Base-by-base conservation (phyloP, 176 grass and related monocot genomes). In the Aechmea fasciata region DNA sequence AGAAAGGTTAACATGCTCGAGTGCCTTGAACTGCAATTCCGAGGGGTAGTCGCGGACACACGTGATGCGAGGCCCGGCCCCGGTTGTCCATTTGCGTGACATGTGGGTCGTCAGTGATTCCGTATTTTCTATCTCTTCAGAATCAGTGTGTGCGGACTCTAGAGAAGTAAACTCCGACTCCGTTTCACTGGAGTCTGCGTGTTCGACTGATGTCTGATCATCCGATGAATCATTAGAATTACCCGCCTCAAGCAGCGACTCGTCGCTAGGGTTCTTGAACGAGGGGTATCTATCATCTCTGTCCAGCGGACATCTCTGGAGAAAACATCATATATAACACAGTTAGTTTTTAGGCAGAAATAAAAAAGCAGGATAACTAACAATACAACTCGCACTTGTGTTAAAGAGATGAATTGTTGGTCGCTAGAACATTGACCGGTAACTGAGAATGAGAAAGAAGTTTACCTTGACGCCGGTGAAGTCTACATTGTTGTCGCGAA, bases 1-100 rank as follows among this genome's bases (percentile, higher is more conserved):
- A 18, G 95, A 99, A 8, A 99, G 87, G 79, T 93, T 99, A 13
- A 99, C 95, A 47, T 99, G 95, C 84, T 99, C 95, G 0, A 99
- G 78, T 15, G 95, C 95, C 80, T 63, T 87, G 54, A 48, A 88
- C 79, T 99, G 95, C 3, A 99, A 90, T 59, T 94, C 84, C 54
- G 77, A 67, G 13, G 90, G 90, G 75, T 99, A 99, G 75, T 99
- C 95, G 12, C 95, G 87, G 68, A 99, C 90, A 73, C 86, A 93
- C 54, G 84, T 76, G 63, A 99, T 99, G 72, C 95, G 87, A 7
- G 87, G 80, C 3, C 95, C 95, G 0, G 78, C 79, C 1, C 90
- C 90, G 8, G 90, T 83, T 2, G 84, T 82, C 95, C 95, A 99
- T 75, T 91, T 84, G 50, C 87, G 79, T 12, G 64, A 69, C 29